A percentile compares a stretch with the other conserved stretches of the same genome.
These are phyloP conservation scores for Vitis rotundifolia DNA, from an alignment of 164 flowering plant genomes.

Conservation along the genomic window DNA sequence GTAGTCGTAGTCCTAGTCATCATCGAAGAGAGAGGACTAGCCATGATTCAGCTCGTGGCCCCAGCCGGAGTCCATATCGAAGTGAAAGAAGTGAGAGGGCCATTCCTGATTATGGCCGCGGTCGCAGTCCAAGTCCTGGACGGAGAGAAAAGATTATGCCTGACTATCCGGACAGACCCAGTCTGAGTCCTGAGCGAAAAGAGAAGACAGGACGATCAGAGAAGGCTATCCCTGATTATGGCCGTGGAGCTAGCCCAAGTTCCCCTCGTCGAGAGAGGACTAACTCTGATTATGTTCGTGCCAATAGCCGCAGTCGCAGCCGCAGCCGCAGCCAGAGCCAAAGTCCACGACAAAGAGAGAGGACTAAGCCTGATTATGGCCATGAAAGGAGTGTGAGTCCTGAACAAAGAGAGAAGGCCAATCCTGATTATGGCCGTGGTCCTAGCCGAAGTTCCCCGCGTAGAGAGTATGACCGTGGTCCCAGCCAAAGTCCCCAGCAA, in stretches of 20 bases:
- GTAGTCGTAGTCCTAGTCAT: constrained; percentile 24
- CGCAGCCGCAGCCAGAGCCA: background rate
- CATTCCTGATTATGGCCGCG: constrained; percentile 50
- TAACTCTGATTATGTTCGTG: constrained; percentile 9
- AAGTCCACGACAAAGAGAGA: constrained; percentile 6
- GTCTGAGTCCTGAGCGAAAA: constrained; percentile 47
- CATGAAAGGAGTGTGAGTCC: constrained; percentile 13
- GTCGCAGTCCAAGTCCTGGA: constrained; percentile 25
- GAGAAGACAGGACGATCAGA: constrained; percentile 38
- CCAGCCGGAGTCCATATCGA: constrained; percentile 33
- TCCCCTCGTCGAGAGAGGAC: constrained; percentile 11
- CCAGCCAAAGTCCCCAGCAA: constrained; percentile 23
- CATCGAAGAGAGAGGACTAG: constrained; percentile 71
- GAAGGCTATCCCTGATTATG: constrained; percentile 16
- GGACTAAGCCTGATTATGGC: constrained; percentile 3
- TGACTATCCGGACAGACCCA: background rate
- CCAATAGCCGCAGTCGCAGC: background rate
- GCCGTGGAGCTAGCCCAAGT: constrained; percentile 22
- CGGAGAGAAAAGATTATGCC: constrained; percentile 40
- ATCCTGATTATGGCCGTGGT: constrained; percentile 13
- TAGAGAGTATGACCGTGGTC: constrained; percentile 21
- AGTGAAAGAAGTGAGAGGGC: constrained; percentile 31
- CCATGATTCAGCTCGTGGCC: constrained; percentile 78
- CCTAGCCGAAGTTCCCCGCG: constrained; percentile 27
- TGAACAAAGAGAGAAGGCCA: constrained; percentile 19